These are phyloP conservation scores for Russula abietina DNA, from an alignment of 768 basidiomycete genomes.

Conservation along the genomic window DNA sequence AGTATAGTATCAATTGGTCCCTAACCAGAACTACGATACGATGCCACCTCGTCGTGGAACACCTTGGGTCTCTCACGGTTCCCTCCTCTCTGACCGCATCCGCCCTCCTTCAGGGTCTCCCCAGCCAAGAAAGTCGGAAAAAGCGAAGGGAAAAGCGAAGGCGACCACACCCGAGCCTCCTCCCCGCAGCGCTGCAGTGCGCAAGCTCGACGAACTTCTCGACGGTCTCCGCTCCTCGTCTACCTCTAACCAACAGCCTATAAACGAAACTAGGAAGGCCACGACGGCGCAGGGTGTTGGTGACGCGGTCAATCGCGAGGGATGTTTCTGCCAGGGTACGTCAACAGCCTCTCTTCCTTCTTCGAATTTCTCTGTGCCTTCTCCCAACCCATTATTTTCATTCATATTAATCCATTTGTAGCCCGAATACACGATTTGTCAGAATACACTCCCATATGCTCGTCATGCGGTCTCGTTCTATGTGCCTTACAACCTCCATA, in stretches of 20 bases:
- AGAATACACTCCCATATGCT: conserved; percentile 23
- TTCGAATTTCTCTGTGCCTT: background rate
- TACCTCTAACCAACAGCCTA: background rate
- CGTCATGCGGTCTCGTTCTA: conserved; percentile 22
- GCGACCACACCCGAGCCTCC: conserved; percentile 4
- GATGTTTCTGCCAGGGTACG: conserved; percentile 25
- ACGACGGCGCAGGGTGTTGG: background rate
- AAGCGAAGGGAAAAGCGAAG: conserved; percentile 20
- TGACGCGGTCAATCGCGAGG: background rate
- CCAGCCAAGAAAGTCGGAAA: conserved; percentile 3
- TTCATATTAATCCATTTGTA: background rate
- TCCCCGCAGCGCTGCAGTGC: conserved; percentile 3
- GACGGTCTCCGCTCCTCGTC: background rate
- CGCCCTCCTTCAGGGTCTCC: background rate
- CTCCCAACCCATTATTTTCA: no score
- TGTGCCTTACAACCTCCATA: conserved; percentile 16
- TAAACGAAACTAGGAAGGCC: background rate
- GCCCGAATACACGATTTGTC: conserved; percentile 20
- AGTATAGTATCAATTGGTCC: no score
- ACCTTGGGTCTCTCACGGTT: conserved; percentile 6
- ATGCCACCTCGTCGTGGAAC: conserved; percentile 17
- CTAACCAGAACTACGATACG: background rate
- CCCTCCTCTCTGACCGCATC: conserved; percentile 11
- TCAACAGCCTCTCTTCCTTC: no score
- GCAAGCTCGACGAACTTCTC: conserved; percentile 19